Percentiles rank a stretch among this genome's conserved stretches.
Conservation (phyloP, 2,329 filamentous ascomycete species). For the Stachybotrys chlorohalonatus region DNA sequence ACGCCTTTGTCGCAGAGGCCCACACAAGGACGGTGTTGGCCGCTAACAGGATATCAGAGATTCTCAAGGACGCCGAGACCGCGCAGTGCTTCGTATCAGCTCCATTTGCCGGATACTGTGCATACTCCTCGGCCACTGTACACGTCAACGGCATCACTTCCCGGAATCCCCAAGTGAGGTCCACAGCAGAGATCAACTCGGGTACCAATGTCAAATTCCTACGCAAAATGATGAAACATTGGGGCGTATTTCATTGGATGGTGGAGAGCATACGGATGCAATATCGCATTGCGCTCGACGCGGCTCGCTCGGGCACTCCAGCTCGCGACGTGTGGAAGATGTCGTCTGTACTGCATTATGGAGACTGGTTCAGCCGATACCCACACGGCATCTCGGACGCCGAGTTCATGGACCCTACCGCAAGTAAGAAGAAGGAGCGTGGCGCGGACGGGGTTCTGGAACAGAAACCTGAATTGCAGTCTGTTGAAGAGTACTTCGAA, state of each 20-base stretch:
- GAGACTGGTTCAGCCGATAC: constrained; percentile 95
- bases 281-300: constrained; percentile 77
- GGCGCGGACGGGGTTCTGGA: constrained; percentile 83
- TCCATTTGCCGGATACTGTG: constrained; percentile 90
- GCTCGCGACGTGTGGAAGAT: constrained; percentile 36
- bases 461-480: constrained; percentile 83
- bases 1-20: constrained; percentile 67
- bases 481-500: constrained; percentile 89
- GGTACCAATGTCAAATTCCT: constrained; percentile 84
- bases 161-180: constrained; percentile 66
- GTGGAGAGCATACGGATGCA: constrained; percentile 85
- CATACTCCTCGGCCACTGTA: constrained; percentile 88
- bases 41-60: constrained; percentile 75
- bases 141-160: constrained; percentile 90
- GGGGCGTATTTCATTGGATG: constrained; percentile 98
- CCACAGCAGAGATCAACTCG: constrained; percentile 72
- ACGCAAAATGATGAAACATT: constrained; percentile 91
- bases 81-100: constrained; percentile 64
- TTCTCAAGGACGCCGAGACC: constrained; percentile 72
- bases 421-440: constrained; percentile 60
- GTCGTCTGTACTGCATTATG: constrained; percentile 79
- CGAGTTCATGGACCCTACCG: constrained; percentile 71
- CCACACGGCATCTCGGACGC: constrained; percentile 81
- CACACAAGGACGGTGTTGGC: constrained; percentile 71
- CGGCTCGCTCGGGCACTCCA: constrained; percentile 58